Evolutionary conservation across 2,329 filamentous ascomycete genomes (phyloP), one percentile per base, ranked within the genome.

Genomic region (Pezicula carpinea): DNA sequence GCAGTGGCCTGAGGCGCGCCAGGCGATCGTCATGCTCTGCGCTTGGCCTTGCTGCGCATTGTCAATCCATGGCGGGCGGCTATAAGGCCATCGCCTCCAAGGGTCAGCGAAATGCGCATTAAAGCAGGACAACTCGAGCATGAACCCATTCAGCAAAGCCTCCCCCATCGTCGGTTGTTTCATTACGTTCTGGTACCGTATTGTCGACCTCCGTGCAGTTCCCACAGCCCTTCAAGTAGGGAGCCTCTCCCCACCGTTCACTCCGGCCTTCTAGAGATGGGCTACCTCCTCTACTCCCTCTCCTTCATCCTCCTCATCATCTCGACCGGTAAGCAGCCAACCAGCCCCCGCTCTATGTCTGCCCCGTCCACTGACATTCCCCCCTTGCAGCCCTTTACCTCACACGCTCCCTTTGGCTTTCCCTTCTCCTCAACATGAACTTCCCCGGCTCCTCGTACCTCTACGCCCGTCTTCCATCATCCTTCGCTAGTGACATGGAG

Each of bases 401-500:
- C 56, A 92, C 87, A 48, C 89, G 92, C 57, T 67, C 76, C 47
- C 76, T 75, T 69, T 97, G 93, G 93, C 70, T 85, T 38, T 83
- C 83, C 23, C 69, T 84, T 42, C 82, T 79, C 45, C 72, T 79
- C 54, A 67, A 92, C 33, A 82, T 84, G 44, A 72, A 18, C 63
- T 65, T 48, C 64, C 73, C 50, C 64, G 80, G 57, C 74, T 76
- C 43, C 69, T 74, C 58, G 65, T 75, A 77, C 52, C 83, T 89
- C 59, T 96, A 97, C 72, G 76, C 83, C 44, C 85, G 81, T 26
- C 79, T 97, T 1, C 88, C 89, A 0, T 75, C 76, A 14, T 83
- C 79, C 42, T 99, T 97, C 71, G 75, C 82, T 36, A 82, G 79
- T 56, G 93, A 99, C 69, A 84, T 93, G 49, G 92, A 96, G 67